Conservation (phyloP, 768 basidiomycete species). For the Ramaria rubella region DNA sequence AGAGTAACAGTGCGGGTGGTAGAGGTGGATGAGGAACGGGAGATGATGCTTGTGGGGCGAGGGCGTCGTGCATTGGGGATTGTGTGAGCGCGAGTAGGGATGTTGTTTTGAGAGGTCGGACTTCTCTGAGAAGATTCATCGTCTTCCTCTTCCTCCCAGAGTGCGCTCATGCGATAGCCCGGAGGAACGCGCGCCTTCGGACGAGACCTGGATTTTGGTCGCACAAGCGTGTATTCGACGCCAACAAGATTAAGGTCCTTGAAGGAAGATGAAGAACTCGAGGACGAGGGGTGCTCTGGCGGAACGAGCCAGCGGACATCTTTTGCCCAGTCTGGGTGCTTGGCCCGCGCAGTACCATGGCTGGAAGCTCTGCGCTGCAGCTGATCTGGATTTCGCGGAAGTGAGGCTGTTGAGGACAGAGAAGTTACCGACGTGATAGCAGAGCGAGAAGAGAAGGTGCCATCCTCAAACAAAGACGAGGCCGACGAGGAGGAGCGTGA, state of each 20-base stretch:
- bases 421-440: conserved; percentile 14
- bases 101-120: background rate
- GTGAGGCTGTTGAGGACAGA: conserved; percentile 15
- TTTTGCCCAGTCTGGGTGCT: conserved; percentile 54
- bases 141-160: conserved; percentile 50
- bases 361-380: conserved; percentile 24
- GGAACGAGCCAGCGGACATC: conserved; percentile 60
- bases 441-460: conserved; percentile 32
- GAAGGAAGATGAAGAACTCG: conserved; percentile 5
- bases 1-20: conserved; percentile 23
- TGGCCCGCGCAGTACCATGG: conserved; percentile 2
- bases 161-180: conserved; percentile 46
- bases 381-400: conserved; percentile 17
- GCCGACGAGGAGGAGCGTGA: conserved; percentile 31
- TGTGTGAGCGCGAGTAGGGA: conserved; percentile 2
- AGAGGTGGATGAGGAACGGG: conserved; percentile 16
- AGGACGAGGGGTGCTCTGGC: conserved; percentile 19
- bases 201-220: conserved; percentile 14
- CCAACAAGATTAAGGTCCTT: conserved; percentile 7
- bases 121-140: conserved; percentile 29
- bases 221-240: conserved; percentile 10
- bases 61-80: conserved; percentile 9
- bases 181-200: conserved; percentile 27
- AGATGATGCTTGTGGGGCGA: conserved; percentile 17
- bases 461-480: conserved; percentile 36